phyloP scores from a whole-genome alignment of 225 moss, liverwort and hornwort species.

The Bryoerythrophyllum caledonicum region DNA sequence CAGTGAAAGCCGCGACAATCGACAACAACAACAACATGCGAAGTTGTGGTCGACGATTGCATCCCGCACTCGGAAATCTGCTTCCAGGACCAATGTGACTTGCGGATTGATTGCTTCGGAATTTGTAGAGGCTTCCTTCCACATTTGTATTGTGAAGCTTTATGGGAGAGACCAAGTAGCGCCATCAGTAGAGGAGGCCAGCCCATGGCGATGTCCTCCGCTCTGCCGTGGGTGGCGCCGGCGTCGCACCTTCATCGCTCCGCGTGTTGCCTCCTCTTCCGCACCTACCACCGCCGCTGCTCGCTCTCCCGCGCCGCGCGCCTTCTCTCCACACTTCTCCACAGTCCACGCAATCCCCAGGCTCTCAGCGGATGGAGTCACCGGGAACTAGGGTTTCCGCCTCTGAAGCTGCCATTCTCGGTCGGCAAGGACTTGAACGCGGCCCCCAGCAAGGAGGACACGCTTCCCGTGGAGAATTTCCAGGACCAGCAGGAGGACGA shows the following conservation, averaged over 20 bases:
- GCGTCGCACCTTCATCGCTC: constrained; percentile 28
- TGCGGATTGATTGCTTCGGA: no score
- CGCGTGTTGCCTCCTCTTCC: constrained; percentile 27
- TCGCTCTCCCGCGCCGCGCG: constrained; percentile 12
- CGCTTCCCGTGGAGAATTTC: constrained; percentile 24
- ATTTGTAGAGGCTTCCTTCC: no score
- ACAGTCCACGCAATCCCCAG: not conserved
- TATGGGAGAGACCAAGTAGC: constrained; percentile 20
- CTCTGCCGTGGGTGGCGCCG: constrained; percentile 36
- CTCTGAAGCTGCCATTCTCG: constrained; percentile 16
- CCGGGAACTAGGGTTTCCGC: constrained; percentile 30
- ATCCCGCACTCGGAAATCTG: no score
- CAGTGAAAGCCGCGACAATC: no score
- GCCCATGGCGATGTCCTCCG: constrained; percentile 42
- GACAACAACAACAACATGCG: no score
- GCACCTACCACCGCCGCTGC: constrained; percentile 19
- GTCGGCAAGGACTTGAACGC: constrained; percentile 27
- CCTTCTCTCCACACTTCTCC: not conserved
- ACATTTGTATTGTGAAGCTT: not conserved
- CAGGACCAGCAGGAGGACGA: constrained; percentile 50
- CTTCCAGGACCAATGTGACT: no score
- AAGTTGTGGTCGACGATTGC: no score
- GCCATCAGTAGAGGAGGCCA: not conserved
- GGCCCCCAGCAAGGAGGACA: constrained; percentile 30
- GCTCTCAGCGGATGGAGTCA: constrained; percentile 2